A percentile compares a stretch with the other conserved stretches of the same genome.
phyloP scores from a whole-genome alignment of 75 land plant genomes.

The Chamaecyparis obtusa region DNA sequence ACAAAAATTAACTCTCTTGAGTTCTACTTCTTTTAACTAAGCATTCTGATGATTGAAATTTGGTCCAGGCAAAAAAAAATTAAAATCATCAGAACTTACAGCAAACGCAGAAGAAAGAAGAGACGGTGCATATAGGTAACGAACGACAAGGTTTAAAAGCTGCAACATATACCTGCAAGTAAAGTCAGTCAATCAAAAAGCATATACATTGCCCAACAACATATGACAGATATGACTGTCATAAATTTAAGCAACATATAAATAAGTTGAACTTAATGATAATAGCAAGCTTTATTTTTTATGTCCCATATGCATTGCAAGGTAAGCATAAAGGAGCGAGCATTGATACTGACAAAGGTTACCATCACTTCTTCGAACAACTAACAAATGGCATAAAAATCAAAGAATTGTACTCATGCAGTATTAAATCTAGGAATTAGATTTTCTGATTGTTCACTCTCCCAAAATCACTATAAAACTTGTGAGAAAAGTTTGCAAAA shows the following conservation, averaged over 20 bases:
- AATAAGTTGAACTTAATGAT: neutral
- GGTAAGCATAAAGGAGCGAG: neutral
- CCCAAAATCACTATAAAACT: neutral
- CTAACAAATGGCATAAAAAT: neutral
- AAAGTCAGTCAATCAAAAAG: constrained; percentile 6
- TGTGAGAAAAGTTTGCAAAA: neutral
- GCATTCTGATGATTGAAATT: neutral
- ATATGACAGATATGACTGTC: neutral
- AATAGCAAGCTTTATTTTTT: neutral
- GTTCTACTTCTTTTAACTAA: neutral
- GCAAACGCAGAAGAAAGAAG: constrained; percentile 87
- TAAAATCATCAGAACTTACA: constrained; percentile 37
- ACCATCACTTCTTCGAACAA: neutral
- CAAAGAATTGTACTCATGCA: neutral
- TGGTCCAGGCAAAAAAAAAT: neutral
- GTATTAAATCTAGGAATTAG: neutral
- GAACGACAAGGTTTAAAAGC: constrained; percentile 70
- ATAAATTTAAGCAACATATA: neutral
- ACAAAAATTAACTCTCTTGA: neutral
- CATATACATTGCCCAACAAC: neutral
- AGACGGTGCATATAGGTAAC: constrained; percentile 61
- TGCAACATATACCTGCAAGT: constrained; percentile 82
- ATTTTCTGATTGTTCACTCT: neutral
- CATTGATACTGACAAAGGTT: neutral
- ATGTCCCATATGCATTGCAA: neutral